Base-by-base conservation (phyloP, 345 rosid genomes). In the Dimocarpus longan region DNA sequence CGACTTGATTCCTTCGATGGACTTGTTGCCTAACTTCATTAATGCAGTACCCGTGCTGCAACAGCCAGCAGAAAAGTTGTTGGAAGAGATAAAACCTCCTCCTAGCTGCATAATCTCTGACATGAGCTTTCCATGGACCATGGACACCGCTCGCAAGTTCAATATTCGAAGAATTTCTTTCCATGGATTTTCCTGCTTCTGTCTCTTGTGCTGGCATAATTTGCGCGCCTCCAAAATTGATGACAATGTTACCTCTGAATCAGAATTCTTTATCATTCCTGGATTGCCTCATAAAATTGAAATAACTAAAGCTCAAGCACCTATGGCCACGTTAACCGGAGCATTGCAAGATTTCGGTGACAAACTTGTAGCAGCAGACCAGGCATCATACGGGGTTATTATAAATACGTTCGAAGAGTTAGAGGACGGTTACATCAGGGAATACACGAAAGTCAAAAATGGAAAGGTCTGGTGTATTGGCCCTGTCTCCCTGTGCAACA, bases 41-140 rank as follows among this genome's bases (percentile, higher is more conserved):
- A 24, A 57, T 13, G 90, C 81, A 0, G 76, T 78, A 22, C 70
- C 66, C 80, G 48, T 42, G 74, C 78, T 84, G 24, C 85, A 79
- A 50, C 73, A 75, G 24, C 86, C 80, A 19, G 82, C 78, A 0
- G 65, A 81, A 44, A 79, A 81, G 19, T 71, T 73, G 76, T 68
- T 87, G 54, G 71, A 65, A 37, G 75, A 79, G 75, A 57, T 89
- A 68, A 67, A 32, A 10, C 87, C 88, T 3, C 66, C 52, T 24
- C 89, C 88, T 0, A 83, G 85, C 78, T 86, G 92, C 81, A 83
- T 89, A 73, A 83, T 89, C 1, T 83, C 89, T 26, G 92, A 86
- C 48, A 78, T 81, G 66, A 66, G 83, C 73, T 76, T 84, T 63
- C 66, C 76, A 2, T 87, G 80, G 70, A 87, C 90, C 6, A 42